Evolutionary conservation across 2,329 filamentous ascomycete genomes (phyloP).

Genomic region (Fusarium armeniacum): DNA sequence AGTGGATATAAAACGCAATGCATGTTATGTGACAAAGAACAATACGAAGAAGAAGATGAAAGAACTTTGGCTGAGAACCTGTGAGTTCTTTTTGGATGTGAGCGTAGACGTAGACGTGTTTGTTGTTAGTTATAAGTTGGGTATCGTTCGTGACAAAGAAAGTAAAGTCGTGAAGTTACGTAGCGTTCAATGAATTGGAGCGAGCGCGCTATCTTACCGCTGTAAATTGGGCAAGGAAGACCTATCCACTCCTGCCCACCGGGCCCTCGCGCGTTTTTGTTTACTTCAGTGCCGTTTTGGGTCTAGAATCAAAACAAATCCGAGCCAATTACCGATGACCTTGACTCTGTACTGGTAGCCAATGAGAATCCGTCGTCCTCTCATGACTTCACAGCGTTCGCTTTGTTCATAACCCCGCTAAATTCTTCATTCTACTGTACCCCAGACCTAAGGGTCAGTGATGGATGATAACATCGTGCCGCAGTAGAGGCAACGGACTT

Average conservation of each 20-base stretch:
- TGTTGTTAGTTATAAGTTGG: conserved; percentile 42
- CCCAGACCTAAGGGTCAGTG: conserved; percentile 25
- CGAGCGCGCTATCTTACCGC: conserved; percentile 44
- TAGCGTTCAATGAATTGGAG: conserved; percentile 38
- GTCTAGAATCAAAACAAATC: conserved; percentile 52
- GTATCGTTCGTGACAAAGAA: conserved; percentile 42
- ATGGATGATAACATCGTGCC: conserved; percentile 45
- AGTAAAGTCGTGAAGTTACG: conserved; percentile 35
- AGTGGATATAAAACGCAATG: conserved; percentile 32
- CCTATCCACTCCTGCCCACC: conserved; percentile 33
- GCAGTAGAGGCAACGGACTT: conserved; percentile 35
- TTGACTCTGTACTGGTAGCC: neutral
- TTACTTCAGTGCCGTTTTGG: conserved; percentile 58
- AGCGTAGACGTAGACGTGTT: conserved; percentile 25
- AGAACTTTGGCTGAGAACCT: conserved; percentile 7
- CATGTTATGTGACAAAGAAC: conserved; percentile 38
- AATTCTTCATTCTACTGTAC: conserved; percentile 14
- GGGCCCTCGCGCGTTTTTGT: conserved; percentile 51
- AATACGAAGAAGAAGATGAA: neutral
- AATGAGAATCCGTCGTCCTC: conserved; percentile 1
- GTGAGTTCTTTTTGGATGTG: conserved; percentile 6
- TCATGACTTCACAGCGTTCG: conserved; percentile 25
- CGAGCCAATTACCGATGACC: conserved; percentile 33
- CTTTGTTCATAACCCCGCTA: conserved; percentile 40
- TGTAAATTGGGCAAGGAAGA: conserved; percentile 37